Evolutionary conservation across 345 rosid species (phyloP).

Genomic region (Euphorbia tirucalli): DNA sequence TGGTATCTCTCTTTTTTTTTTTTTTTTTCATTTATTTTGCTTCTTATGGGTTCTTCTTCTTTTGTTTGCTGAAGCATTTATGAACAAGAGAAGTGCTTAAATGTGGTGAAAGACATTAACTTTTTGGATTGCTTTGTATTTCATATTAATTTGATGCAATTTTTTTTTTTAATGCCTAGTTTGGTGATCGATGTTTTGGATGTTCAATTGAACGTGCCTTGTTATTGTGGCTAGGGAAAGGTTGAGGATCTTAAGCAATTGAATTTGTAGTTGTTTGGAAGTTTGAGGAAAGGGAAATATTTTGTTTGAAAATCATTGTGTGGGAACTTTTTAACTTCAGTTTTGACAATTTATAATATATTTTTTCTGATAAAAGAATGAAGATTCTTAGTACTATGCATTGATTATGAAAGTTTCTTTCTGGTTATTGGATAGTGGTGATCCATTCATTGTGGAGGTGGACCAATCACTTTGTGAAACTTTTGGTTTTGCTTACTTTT

Average conservation of each 20-base stretch:
- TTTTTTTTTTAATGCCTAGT: not conserved
- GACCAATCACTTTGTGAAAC: not conserved
- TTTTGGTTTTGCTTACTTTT: not conserved
- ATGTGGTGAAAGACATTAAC: not conserved
- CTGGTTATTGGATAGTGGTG: not conserved
- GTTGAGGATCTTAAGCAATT: not conserved
- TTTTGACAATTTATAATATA: not conserved
- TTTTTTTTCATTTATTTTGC: not conserved
- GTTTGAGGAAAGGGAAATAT: not conserved
- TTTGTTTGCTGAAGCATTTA: not conserved
- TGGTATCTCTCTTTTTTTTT: conserved; percentile 63
- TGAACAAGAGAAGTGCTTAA: not conserved
- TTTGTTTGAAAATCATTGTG: not conserved
- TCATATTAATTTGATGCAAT: not conserved
- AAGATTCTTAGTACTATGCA: not conserved
- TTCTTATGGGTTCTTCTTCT: not conserved
- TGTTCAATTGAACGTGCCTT: not conserved
- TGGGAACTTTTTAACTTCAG: not conserved
- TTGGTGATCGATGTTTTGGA: not conserved
- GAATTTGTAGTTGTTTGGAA: conserved; percentile 1
- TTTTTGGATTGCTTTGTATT: not conserved
- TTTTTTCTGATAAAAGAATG: not conserved
- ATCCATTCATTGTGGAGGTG: conserved; percentile 7
- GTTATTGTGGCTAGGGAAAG: not conserved
- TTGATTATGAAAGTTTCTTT: not conserved